phyloP scores from a whole-genome alignment of 192 early-diverging fungal genomes.

The Coemansia sp. region DNA sequence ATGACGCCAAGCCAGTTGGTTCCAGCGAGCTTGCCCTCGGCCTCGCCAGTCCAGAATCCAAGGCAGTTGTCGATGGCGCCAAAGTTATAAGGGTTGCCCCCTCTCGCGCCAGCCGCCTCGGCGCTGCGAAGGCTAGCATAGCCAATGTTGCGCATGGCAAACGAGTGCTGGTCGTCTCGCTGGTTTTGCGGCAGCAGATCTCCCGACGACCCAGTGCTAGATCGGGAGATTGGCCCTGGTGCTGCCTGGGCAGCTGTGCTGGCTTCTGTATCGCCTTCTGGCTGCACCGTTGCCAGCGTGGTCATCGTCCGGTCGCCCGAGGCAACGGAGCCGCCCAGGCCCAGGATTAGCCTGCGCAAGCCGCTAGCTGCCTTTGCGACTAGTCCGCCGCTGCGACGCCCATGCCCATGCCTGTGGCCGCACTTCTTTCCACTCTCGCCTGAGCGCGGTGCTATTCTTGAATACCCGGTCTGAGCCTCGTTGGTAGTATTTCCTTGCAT shows the following conservation, averaged over 20 bases:
- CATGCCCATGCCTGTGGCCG: slow-evolving; percentile 27
- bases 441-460: slow-evolving; percentile 22
- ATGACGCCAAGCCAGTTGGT: slow-evolving; percentile 63
- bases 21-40: slow-evolving; percentile 60
- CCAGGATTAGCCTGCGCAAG: slow-evolving; percentile 26
- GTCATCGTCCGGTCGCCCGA: slow-evolving; percentile 21
- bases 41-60: slow-evolving; percentile 77
- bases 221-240: slow-evolving; percentile 37
- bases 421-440: slow-evolving; percentile 11
- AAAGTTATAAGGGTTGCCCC: slow-evolving; percentile 73
- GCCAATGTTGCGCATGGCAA: slow-evolving; percentile 32
- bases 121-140: slow-evolving; percentile 20
- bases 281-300: background rate
- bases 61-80: slow-evolving; percentile 80
- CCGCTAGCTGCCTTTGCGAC: slow-evolving; percentile 22
- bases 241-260: slow-evolving; percentile 40
- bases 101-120: slow-evolving; percentile 24
- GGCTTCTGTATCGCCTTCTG: slow-evolving; percentile 27
- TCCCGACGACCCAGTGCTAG: slow-evolving; percentile 27
- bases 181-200: slow-evolving; percentile 35
- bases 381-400: slow-evolving; percentile 4
- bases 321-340: slow-evolving; percentile 32
- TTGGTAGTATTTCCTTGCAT: slow-evolving; percentile 84
- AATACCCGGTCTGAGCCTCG: slow-evolving; percentile 81
- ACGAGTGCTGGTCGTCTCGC: slow-evolving; percentile 14